These are phyloP conservation scores for Hanseniaspora sp. DNA, from an alignment of 1,139 yeast species.

Conservation along the genomic window DNA sequence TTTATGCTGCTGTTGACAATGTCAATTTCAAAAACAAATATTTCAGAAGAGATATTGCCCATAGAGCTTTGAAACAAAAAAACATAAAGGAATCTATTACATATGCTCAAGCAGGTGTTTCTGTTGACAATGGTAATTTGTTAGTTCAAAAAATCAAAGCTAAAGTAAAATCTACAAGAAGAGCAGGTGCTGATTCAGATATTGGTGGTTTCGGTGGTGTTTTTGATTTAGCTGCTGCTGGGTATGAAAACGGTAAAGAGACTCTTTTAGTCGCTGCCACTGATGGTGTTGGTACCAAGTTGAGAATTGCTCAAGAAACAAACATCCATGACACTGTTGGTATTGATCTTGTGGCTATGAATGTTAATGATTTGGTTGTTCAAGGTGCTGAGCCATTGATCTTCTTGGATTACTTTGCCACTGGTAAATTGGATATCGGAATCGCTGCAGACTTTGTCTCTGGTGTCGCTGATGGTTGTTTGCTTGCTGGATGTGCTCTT, in stretches of 20 bases:
- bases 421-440: slow-evolving; percentile 75
- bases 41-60: slow-evolving; percentile 88
- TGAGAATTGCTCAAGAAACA: slow-evolving; percentile 87
- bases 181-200: slow-evolving; percentile 95
- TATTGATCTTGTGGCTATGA: slow-evolving; percentile 97
- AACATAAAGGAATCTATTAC: slow-evolving; percentile 43
- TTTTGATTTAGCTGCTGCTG: slow-evolving; percentile 81
- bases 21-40: slow-evolving; percentile 66
- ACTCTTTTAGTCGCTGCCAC: slow-evolving; percentile 92
- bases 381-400: slow-evolving; percentile 98
- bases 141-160: slow-evolving; percentile 84
- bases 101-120: slow-evolving; percentile 90
- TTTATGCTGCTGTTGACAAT: slow-evolving; percentile 72
- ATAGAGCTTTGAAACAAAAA: slow-evolving; percentile 73
- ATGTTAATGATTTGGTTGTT: slow-evolving; percentile 79
- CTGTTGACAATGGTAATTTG: slow-evolving; percentile 87
- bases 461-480: slow-evolving; percentile 96
- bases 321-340: slow-evolving; percentile 60
- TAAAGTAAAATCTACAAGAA: slow-evolving; percentile 84
- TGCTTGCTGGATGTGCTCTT: slow-evolving; percentile 88
- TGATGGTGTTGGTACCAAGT: slow-evolving; percentile 97
- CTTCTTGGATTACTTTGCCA: slow-evolving; percentile 92
- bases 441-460: slow-evolving; percentile 81
- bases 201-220: slow-evolving; percentile 98
- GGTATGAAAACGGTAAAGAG: slow-evolving; percentile 50